phyloP scores from a whole-genome alignment of 495 filamentous ascomycete species.

The Penicillium pancosmium region DNA sequence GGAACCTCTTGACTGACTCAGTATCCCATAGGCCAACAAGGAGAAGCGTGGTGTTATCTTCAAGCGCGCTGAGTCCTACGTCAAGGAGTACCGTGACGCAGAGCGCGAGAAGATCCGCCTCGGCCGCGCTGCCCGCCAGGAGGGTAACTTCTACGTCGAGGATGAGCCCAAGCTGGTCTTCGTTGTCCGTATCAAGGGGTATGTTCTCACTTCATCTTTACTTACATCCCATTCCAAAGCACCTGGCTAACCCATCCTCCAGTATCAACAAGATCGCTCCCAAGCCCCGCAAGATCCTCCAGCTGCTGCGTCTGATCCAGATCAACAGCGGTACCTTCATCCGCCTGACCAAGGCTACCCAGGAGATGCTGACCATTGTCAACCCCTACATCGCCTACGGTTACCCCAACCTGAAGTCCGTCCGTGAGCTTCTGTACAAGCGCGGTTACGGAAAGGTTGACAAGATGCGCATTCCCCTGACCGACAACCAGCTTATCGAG shows the following conservation, averaged over 20 bases:
- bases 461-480: slow-evolving; percentile 93
- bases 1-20: slow-evolving; percentile 43
- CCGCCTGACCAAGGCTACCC: slow-evolving; percentile 94
- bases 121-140: slow-evolving; percentile 80
- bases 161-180: slow-evolving; percentile 97
- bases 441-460: slow-evolving; percentile 97
- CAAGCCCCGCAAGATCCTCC: slow-evolving; percentile 99
- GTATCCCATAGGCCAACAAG: slow-evolving; percentile 76
- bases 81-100: slow-evolving; percentile 96
- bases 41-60: slow-evolving; percentile 97
- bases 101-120: slow-evolving; percentile 99
- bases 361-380: slow-evolving; percentile 96
- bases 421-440: slow-evolving; percentile 99
- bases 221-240: slow-evolving; percentile 6
- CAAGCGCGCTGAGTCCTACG: slow-evolving; percentile 99
- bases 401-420: slow-evolving; percentile 97
- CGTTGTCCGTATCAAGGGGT: slow-evolving; percentile 98
- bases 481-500: slow-evolving; percentile 98
- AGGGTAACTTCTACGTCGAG: slow-evolving; percentile 89
- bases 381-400: slow-evolving; percentile 99
- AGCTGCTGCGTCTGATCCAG: slow-evolving; percentile 97
- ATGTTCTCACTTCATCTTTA: slow-evolving; percentile 23
- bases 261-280: slow-evolving; percentile 99
- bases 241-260: slow-evolving; percentile 17
- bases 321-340: slow-evolving; percentile 99